Percentiles rank a stretch among this genome's conserved stretches.
These are phyloP conservation scores for Papiliotrema laurentii DNA, from an alignment of 1,284 basidiomycete genomes.

Conservation along the genomic window DNA sequence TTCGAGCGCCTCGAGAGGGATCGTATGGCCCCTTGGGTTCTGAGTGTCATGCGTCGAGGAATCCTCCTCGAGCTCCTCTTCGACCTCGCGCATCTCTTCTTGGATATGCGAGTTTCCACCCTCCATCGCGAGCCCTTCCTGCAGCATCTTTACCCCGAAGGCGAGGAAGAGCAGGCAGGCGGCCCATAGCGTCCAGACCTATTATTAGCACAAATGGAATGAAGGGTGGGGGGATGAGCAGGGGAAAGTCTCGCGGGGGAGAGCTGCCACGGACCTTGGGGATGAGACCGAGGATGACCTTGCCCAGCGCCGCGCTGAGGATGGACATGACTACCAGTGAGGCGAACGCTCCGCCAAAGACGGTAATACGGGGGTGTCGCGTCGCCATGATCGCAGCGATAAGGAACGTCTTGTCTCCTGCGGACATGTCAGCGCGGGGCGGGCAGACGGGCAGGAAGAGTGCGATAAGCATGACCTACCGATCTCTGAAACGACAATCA, in stretches of 20 bases:
- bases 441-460: background rate
- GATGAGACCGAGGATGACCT: slow-evolving; percentile 74
- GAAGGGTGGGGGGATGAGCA: too few species aligned
- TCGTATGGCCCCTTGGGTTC: slow-evolving; percentile 17
- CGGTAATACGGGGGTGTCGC: slow-evolving; percentile 77
- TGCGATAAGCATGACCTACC: slow-evolving; percentile 18
- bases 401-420: slow-evolving; percentile 97
- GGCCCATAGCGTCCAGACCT: slow-evolving; percentile 45
- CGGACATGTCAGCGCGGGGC: slow-evolving; percentile 36
- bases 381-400: slow-evolving; percentile 96
- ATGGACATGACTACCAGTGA: slow-evolving; percentile 90
- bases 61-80: slow-evolving; percentile 68
- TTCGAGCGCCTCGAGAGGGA: slow-evolving; percentile 41
- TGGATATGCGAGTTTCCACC: slow-evolving; percentile 61
- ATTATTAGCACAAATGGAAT: background rate
- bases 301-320: slow-evolving; percentile 80
- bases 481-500: slow-evolving; percentile 87
- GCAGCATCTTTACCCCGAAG: slow-evolving; percentile 79
- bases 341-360: slow-evolving; percentile 84
- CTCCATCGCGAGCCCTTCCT: slow-evolving; percentile 73
- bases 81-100: slow-evolving; percentile 88
- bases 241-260: background rate
- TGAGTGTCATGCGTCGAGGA: slow-evolving; percentile 33
- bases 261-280: slow-evolving; percentile 54
- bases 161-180: slow-evolving; percentile 78